Conservation (phyloP, 768 basidiomycete genomes). For the Tricholoma sp. region DNA sequence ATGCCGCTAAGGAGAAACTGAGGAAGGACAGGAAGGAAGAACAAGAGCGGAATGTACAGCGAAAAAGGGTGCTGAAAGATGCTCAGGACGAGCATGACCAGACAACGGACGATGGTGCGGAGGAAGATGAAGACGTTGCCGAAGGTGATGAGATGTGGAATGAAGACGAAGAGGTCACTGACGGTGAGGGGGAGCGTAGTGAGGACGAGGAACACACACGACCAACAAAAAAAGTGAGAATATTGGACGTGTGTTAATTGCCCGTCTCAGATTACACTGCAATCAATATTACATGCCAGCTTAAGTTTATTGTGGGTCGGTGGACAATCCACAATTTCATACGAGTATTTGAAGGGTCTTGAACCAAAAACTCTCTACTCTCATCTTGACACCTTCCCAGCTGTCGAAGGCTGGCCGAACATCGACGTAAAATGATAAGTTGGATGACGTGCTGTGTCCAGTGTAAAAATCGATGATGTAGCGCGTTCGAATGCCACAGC, state of each 20-base stretch:
- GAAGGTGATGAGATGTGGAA: slow-evolving; percentile 42
- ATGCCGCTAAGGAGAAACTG: slow-evolving; percentile 71
- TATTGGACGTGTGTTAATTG: slow-evolving; percentile 40
- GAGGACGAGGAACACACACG: slow-evolving; percentile 39
- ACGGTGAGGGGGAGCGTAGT: slow-evolving; percentile 45
- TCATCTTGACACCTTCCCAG: slow-evolving; percentile 91
- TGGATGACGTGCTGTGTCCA: slow-evolving; percentile 51
- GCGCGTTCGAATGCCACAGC: slow-evolving; percentile 82
- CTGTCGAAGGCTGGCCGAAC: slow-evolving; percentile 90
- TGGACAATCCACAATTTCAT: not conserved
- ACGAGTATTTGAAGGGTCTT: slow-evolving; percentile 21
- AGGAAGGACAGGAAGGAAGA: slow-evolving; percentile 78
- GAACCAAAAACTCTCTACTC: slow-evolving; percentile 48
- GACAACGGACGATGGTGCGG: slow-evolving; percentile 32
- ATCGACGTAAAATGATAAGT: slow-evolving; percentile 88
- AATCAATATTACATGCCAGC: not conserved
- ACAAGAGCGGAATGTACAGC: slow-evolving; percentile 85
- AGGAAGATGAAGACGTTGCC: slow-evolving; percentile 28
- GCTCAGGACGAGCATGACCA: slow-evolving; percentile 28
- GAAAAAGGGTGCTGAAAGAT: slow-evolving; percentile 58
- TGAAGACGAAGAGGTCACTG: slow-evolving; percentile 62
- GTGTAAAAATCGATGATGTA: slow-evolving; percentile 99
- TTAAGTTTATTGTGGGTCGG: not conserved
- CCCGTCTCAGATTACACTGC: not conserved
- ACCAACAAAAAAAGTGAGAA: slow-evolving; percentile 53